These are phyloP conservation scores for Auricularia cornea DNA, from an alignment of 768 basidiomycete genomes.

Conservation along the genomic window DNA sequence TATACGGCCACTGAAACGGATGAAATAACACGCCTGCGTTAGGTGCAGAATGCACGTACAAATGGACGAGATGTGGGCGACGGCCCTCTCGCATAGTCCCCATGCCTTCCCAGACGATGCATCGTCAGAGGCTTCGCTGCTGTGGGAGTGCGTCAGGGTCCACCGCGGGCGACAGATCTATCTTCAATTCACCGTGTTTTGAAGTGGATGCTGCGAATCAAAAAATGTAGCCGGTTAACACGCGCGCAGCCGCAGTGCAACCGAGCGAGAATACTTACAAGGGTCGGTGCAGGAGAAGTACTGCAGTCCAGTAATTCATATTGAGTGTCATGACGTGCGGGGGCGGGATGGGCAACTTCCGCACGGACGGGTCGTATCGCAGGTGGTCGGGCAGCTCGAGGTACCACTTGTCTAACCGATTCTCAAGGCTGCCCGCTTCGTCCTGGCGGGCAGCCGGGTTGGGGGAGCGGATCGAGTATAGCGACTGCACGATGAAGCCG, in stretches of 20 bases:
- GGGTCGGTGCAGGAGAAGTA: slow-evolving; percentile 65
- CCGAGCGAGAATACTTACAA: slow-evolving; percentile 46
- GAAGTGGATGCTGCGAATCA: slow-evolving; percentile 22
- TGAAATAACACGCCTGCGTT: neutral
- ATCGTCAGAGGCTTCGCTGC: slow-evolving; percentile 14
- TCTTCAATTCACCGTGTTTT: slow-evolving; percentile 30
- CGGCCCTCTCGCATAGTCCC: slow-evolving; percentile 67
- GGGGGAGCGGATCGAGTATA: slow-evolving; percentile 59
- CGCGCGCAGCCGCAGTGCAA: neutral
- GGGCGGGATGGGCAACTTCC: slow-evolving; percentile 38
- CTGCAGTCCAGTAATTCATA: slow-evolving; percentile 67
- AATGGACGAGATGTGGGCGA: slow-evolving; percentile 58
- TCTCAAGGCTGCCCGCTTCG: slow-evolving; percentile 49
- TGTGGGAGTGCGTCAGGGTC: neutral
- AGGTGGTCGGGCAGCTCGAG: slow-evolving; percentile 57
- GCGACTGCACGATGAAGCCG: slow-evolving; percentile 54
- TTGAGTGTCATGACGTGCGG: slow-evolving; percentile 64
- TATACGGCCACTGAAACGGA: slow-evolving; percentile 44
- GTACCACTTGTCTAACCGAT: slow-evolving; percentile 66
- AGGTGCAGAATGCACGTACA: slow-evolving; percentile 30
- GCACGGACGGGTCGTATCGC: slow-evolving; percentile 48
- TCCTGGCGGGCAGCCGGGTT: slow-evolving; percentile 40
- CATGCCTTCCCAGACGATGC: slow-evolving; percentile 56
- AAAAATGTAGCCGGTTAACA: neutral
- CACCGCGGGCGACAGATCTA: neutral